Evolutionary conservation across 257 asterid species (phyloP).

Genomic region (Craterostigma plantagineum): DNA sequence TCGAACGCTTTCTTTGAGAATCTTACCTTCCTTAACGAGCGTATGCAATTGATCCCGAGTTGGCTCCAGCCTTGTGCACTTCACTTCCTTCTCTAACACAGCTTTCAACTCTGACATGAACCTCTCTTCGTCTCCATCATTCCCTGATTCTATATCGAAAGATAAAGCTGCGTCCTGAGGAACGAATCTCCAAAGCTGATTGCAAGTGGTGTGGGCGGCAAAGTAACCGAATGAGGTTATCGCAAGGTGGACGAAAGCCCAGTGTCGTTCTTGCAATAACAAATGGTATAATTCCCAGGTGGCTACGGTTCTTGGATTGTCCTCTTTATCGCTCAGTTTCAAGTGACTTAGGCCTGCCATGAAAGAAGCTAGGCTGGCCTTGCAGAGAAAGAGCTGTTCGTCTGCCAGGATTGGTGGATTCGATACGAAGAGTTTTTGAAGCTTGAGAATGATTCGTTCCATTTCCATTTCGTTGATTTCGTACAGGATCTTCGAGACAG

Average conservation of each 20-base stretch:
- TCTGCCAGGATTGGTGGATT: slow-evolving; percentile 30
- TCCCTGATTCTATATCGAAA: slow-evolving; percentile 55
- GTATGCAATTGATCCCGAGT: slow-evolving; percentile 18
- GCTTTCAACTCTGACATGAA: slow-evolving; percentile 73
- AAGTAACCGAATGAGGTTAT: slow-evolving; percentile 66
- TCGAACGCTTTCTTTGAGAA: slow-evolving; percentile 21
- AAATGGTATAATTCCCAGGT: slow-evolving; percentile 69
- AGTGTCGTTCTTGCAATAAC: slow-evolving; percentile 65
- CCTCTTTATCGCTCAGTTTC: slow-evolving; percentile 36
- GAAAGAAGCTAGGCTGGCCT: slow-evolving; percentile 63
- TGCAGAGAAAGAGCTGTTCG: slow-evolving; percentile 33
- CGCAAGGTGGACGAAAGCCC: slow-evolving; percentile 80
- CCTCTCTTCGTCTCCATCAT: slow-evolving; percentile 48
- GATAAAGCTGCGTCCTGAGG: slow-evolving; percentile 88
- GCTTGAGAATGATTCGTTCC: slow-evolving; percentile 64
- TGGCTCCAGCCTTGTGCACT: slow-evolving; percentile 18
- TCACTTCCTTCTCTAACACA: slow-evolving; percentile 68
- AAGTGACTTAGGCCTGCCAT: slow-evolving; percentile 75
- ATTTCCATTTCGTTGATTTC: slow-evolving; percentile 55
- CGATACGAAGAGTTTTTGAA: slow-evolving; percentile 57
- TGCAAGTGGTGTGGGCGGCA: slow-evolving; percentile 65
- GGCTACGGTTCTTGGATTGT: slow-evolving; percentile 38
- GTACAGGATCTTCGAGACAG: slow-evolving; percentile 52
- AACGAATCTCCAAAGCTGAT: slow-evolving; percentile 74
- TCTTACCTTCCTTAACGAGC: slow-evolving; percentile 44